phyloP scores from a whole-genome alignment of 2,329 filamentous ascomycete genomes.

The Ilyonectria destructans region DNA sequence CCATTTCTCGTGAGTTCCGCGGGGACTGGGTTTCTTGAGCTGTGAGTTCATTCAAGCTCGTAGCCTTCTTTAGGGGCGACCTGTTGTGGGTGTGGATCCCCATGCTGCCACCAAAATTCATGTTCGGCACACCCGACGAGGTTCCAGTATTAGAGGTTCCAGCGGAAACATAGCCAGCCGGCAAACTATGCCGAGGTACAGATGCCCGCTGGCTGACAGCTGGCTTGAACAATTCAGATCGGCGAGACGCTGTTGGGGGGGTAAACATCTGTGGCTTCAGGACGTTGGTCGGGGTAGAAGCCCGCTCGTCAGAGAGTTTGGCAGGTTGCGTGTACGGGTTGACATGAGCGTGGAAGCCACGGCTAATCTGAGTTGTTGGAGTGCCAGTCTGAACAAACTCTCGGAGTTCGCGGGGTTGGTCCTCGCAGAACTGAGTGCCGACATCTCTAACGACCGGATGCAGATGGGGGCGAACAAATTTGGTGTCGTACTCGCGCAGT shows the following conservation, averaged over 20 bases:
- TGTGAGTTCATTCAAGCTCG: slow-evolving; percentile 73
- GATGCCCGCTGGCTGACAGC: slow-evolving; percentile 49
- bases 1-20: slow-evolving; percentile 75
- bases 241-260: slow-evolving; percentile 54
- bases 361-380: slow-evolving; percentile 76
- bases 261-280: slow-evolving; percentile 63
- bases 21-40: slow-evolving; percentile 62
- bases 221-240: slow-evolving; percentile 56
- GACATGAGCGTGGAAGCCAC: slow-evolving; percentile 85
- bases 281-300: slow-evolving; percentile 55
- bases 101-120: slow-evolving; percentile 78
- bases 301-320: slow-evolving; percentile 65
- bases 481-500: slow-evolving; percentile 94
- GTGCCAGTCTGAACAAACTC: slow-evolving; percentile 67
- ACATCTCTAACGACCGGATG: slow-evolving; percentile 85
- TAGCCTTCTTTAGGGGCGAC: slow-evolving; percentile 87
- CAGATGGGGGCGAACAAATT: slow-evolving; percentile 93
- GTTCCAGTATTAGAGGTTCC: slow-evolving; percentile 44
- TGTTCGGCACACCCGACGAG: slow-evolving; percentile 45
- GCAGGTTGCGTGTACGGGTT: slow-evolving; percentile 80
- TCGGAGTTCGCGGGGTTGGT: slow-evolving; percentile 59
- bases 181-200: slow-evolving; percentile 55
- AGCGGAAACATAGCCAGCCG: slow-evolving; percentile 51
- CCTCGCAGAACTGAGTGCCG: slow-evolving; percentile 81
- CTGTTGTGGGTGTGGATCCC: slow-evolving; percentile 86